phyloP scores from a whole-genome alignment of 2,329 filamentous ascomycete species.

The Ceratocystiopsis minuta region DNA sequence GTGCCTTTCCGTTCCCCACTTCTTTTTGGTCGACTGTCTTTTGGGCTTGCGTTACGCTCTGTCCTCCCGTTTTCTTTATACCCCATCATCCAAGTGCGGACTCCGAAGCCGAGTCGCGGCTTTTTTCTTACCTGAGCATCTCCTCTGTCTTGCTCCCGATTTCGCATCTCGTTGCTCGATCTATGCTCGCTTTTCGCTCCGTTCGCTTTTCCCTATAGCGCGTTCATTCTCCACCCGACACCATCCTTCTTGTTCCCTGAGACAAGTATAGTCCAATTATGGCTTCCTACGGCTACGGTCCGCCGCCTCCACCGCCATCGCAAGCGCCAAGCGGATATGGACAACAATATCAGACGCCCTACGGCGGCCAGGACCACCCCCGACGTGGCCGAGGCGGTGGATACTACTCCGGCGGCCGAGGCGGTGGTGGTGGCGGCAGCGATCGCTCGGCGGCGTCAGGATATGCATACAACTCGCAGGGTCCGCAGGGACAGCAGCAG shows the following conservation, averaged over 20 bases:
- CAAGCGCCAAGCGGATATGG: constrained; percentile 19
- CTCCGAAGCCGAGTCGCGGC: background rate
- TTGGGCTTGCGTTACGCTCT: too few relatives aligned
- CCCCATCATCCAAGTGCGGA: too few relatives aligned
- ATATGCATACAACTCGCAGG: constrained; percentile 25
- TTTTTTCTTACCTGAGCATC: background rate
- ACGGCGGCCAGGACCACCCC: constrained; percentile 14
- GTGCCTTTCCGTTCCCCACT: too few relatives aligned
- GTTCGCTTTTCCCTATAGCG: background rate
- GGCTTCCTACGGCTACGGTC: constrained; percentile 36
- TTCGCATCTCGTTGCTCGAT: background rate
- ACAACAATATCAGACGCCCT: constrained; percentile 20
- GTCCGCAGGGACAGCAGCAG: too few relatives aligned
- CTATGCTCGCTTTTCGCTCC: background rate
- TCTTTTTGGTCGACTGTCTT: too few relatives aligned
- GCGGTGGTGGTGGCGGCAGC: constrained; percentile 19
- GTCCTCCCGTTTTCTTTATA: too few relatives aligned
- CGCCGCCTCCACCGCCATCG: constrained; percentile 29
- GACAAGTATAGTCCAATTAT: constrained; percentile 14
- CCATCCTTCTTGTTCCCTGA: background rate
- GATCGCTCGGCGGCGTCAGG: constrained; percentile 23
- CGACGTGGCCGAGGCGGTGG: constrained; percentile 22
- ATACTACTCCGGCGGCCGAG: constrained; percentile 19
- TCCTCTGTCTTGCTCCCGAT: background rate
- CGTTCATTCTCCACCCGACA: too few relatives aligned